Conservation (phyloP, 1,139 yeast species). For the Spencermartinsiella ligniputridi region DNA sequence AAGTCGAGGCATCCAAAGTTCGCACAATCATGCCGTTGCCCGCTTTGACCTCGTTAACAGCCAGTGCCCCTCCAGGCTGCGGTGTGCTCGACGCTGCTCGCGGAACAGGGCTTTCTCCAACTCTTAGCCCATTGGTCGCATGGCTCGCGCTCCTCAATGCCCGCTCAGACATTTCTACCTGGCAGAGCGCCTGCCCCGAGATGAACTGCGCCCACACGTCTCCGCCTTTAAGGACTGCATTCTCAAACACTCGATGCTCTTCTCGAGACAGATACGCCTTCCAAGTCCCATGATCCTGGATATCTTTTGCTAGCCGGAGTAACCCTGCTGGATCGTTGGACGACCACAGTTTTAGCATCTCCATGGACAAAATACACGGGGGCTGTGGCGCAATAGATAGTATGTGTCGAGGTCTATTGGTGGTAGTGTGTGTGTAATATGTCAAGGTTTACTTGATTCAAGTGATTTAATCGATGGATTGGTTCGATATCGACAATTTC, state of each 20-base stretch:
- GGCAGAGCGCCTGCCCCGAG: slow-evolving; percentile 31
- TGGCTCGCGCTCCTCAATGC: background rate
- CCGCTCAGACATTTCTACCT: slow-evolving; percentile 19
- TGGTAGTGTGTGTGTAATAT: too few species aligned
- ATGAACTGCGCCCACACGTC: slow-evolving; percentile 34
- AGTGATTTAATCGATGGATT: too few species aligned
- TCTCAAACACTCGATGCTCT: slow-evolving; percentile 36
- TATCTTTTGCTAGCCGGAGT: slow-evolving; percentile 34
- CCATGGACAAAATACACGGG: too few species aligned
- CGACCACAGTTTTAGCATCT: slow-evolving; percentile 32
- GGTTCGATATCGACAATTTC: too few species aligned
- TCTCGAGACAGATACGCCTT: slow-evolving; percentile 34
- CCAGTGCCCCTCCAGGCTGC: slow-evolving; percentile 6
- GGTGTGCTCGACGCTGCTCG: slow-evolving; percentile 6
- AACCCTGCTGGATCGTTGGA: slow-evolving; percentile 33
- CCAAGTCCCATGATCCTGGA: slow-evolving; percentile 38
- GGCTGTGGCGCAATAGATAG: too few species aligned
- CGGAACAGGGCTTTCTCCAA: slow-evolving; percentile 2
- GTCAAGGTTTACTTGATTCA: too few species aligned
- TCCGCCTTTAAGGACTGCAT: slow-evolving; percentile 31
- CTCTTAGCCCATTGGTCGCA: slow-evolving; percentile 1
- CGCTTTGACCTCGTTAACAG: background rate
- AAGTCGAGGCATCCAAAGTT: slow-evolving; percentile 31
- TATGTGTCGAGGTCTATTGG: too few species aligned
- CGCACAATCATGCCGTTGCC: slow-evolving; percentile 10